Base-by-base conservation (phyloP, 805 yeast species). In the Metschnikowia arizonensis region DNA sequence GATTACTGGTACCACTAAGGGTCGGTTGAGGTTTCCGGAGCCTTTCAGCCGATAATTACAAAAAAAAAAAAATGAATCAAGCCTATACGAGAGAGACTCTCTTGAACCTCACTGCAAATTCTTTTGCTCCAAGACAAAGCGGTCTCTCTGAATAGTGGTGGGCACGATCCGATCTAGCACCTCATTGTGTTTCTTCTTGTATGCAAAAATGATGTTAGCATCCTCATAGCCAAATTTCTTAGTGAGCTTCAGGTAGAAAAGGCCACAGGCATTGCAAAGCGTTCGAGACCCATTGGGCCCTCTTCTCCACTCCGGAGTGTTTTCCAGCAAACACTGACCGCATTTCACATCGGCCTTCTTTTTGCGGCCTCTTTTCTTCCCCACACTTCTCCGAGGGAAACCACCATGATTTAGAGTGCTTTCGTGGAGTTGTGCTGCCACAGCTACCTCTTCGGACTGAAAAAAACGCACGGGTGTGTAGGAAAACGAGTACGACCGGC, bases 251-350 rank as follows among this genome's bases (percentile, higher is more conserved):
- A 84, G 73, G 58, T 76, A 83, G 56, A 81, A 85, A 39, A 90
- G 68, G 0, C 97, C 97, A 66, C 97, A 90, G 0, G 97, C 97
- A 63, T 89, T 89, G 65, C 97, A 89, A 48, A 89, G 69, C 0
- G 91, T 85, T 55, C 88, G 75, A 4, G 82, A 79, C 0, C 96
- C 95, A 46, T 78, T 76, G 1, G 96, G 96, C 0, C 97, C 97
- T 49, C 84, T 73, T 59, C 97, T 74, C 97, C 97, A 89, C 63
- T 90, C 97, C 0, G 97, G 97, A 0, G 96, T 86, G 38, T 79
- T 52, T n/a, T 50, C 49, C 57, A 53, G 57, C 33, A 34, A 36
- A 39, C 57, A 53, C 23, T 53, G 57, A 14, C 49, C 46, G 49
- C 57, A 53, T n/a, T 46, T 42, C 2, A 50, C 45, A 28, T 49